Base-by-base conservation (phyloP, 305 asterid species). In the Fraxinus nigra region DNA sequence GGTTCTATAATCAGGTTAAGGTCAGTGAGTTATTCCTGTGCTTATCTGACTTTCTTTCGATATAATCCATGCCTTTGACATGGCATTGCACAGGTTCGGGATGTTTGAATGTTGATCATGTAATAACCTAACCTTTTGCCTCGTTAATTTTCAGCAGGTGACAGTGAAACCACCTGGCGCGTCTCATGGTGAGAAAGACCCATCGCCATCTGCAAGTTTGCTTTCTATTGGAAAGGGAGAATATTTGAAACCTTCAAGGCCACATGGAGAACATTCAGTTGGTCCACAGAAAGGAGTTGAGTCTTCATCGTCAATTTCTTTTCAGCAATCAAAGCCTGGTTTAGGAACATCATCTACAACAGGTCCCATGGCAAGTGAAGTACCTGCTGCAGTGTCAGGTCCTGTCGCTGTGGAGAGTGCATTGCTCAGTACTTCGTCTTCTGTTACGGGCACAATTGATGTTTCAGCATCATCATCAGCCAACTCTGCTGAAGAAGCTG, bases 1-100 rank as follows among this genome's bases (percentile, higher is more conserved):
- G 92, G 87, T 80, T 81, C 75, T 86, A 87, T 90, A 90, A 61
- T 86, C 97, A 94, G 95, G 97, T 93, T 72, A 80, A 84, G 37
- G 14, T 16, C 79, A 75, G 81, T 84, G 46, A 28, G 73, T 46
- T 40, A 48, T 81, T 72, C 61, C 13, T 69, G 76, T 83, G 16
- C 65, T 84, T 59, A 73, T 56, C 73, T 79, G 72, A 10, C 63
- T 16, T 77, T 61, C 81, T 35, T 65, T 67, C 37, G 10, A 74
- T 10, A 72, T 51, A 79, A 72, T 16, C 24, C 32, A 34, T 77
- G 48, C 33, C 32, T 38, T 74, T 63, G 43, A 20, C 82, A 51
- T 61, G 46, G 8, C 78, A 22, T 32, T 78, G 28, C 65, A 51
- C 74, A 24, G 20, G 40, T 30, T 75, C 33, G 32, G 85, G 82